These are phyloP conservation scores for Logfia minima DNA, from an alignment of 129 eudicot genomes.

Conservation along the genomic window DNA sequence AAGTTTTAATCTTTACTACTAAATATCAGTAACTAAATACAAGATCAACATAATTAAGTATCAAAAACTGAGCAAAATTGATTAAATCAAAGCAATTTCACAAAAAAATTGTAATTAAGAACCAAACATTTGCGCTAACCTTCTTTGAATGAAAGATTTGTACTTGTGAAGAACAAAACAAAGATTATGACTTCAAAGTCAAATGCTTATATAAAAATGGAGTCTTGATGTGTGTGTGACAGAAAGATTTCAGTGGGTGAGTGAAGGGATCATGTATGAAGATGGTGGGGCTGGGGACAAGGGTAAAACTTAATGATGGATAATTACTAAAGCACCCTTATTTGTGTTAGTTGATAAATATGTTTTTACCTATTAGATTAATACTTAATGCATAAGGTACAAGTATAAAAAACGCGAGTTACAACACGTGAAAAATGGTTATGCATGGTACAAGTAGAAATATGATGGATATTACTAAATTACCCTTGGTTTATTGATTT, in stretches of 20 bases:
- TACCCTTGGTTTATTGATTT: constrained; percentile 30
- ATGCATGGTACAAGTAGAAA: constrained; percentile 17
- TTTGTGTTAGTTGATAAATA: neutral
- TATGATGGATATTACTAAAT: constrained; percentile 1
- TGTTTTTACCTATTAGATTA: constrained; percentile 17
- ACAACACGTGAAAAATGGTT: constrained; percentile 8
- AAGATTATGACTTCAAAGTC: constrained; percentile 23
- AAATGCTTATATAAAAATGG: constrained; percentile 32
- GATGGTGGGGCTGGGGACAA: constrained; percentile 22
- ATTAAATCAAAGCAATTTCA: constrained; percentile 5
- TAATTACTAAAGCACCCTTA: constrained; percentile 22
- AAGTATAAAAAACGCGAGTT: constrained; percentile 7
- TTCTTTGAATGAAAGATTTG: neutral
- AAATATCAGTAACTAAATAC: constrained; percentile 12
- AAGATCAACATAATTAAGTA: constrained; percentile 28
- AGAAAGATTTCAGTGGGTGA: constrained; percentile 25
- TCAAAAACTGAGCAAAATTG: constrained; percentile 15
- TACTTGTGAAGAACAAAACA: constrained; percentile 26
- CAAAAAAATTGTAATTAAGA: neutral
- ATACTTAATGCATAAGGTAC: constrained; percentile 20
- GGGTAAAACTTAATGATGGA: neutral
- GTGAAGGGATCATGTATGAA: constrained; percentile 34
- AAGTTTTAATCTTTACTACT: constrained; percentile 2
- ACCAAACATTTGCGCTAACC: constrained; percentile 28
- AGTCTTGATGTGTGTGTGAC: constrained; percentile 31